A percentile compares a stretch with the other conserved stretches of the same genome.
Evolutionary conservation across 2,329 filamentous ascomycete species (phyloP).

Genomic region (Oidium heveae): DNA sequence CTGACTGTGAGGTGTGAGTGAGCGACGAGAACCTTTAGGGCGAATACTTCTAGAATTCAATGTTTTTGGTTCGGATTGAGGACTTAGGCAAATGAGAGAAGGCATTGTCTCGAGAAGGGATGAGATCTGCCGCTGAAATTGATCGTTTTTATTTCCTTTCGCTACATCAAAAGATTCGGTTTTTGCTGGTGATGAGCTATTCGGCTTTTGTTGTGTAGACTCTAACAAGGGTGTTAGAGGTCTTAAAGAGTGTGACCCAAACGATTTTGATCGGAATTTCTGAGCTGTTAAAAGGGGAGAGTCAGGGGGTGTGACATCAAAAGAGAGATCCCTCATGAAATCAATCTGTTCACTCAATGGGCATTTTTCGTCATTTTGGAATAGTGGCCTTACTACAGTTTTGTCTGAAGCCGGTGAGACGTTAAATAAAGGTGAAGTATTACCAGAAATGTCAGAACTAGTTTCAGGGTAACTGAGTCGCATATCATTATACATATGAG

Average conservation of each 20-base stretch:
- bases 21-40: conserved; percentile 15
- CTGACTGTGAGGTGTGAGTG: conserved; percentile 10
- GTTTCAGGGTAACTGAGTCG: too few relatives aligned
- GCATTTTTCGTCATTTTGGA: conserved; percentile 1
- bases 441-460: too few relatives aligned
- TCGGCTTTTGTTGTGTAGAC: conserved; percentile 8
- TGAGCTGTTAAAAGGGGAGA: conserved; percentile 7
- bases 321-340: conserved; percentile 1
- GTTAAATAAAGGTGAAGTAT: not conserved
- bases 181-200: conserved; percentile 5
- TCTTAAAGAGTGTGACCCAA: conserved; percentile 2
- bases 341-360: conserved; percentile 7
- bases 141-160: conserved; percentile 24
- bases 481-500: too few relatives aligned
- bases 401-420: not conserved
- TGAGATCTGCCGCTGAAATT: conserved; percentile 57
- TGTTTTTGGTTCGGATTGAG: conserved; percentile 17
- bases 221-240: conserved; percentile 5
- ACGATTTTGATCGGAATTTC: conserved; percentile 3
- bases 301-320: conserved; percentile 7
- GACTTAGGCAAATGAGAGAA: conserved; percentile 49
- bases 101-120: conserved; percentile 56
- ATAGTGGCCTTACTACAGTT: not conserved
- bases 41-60: conserved; percentile 13
- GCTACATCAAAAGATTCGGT: conserved; percentile 7